phyloP scores from a whole-genome alignment of 352 stramenopile species.

The Globisporangium heterothallicum region DNA sequence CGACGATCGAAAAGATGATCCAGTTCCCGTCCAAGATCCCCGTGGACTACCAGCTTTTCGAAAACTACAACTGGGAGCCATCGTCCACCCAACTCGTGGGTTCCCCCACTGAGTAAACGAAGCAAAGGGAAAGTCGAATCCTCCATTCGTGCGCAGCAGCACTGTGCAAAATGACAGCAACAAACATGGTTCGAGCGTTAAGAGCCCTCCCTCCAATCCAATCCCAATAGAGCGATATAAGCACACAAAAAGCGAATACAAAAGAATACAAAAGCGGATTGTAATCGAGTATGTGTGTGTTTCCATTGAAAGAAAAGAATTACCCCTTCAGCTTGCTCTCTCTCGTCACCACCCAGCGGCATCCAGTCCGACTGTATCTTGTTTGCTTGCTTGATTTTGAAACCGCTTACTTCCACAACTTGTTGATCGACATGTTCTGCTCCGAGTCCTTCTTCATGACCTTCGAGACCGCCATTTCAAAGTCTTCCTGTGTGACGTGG shows the following conservation, averaged over 20 bases:
- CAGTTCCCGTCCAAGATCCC: slow-evolving; percentile 71
- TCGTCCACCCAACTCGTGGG: too few relatives aligned
- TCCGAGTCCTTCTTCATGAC: slow-evolving; percentile 99
- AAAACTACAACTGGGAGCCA: slow-evolving; percentile 83
- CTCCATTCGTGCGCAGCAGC: too few relatives aligned
- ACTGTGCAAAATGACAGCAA: slow-evolving; percentile 4
- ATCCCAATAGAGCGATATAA: background rate
- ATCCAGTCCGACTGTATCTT: too few relatives aligned
- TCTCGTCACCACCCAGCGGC: background rate
- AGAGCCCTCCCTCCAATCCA: too few relatives aligned
- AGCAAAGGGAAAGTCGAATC: too few relatives aligned
- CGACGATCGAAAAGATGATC: slow-evolving; percentile 64
- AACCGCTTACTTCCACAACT: slow-evolving; percentile 97
- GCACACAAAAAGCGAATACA: background rate
- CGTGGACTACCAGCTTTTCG: slow-evolving; percentile 81
- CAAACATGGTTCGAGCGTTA: too few relatives aligned
- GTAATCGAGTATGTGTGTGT: too few relatives aligned
- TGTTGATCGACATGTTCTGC: slow-evolving; percentile 96
- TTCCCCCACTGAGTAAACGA: too few relatives aligned
- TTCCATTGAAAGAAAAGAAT: background rate
- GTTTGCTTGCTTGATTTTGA: background rate
- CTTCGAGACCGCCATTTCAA: slow-evolving; percentile 99
- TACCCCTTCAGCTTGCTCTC: slow-evolving; percentile 1
- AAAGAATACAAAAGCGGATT: too few relatives aligned
- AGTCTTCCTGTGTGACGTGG: slow-evolving; percentile 99